Base-by-base conservation (phyloP, 768 basidiomycete species). In the Tephrocybe sp. region DNA sequence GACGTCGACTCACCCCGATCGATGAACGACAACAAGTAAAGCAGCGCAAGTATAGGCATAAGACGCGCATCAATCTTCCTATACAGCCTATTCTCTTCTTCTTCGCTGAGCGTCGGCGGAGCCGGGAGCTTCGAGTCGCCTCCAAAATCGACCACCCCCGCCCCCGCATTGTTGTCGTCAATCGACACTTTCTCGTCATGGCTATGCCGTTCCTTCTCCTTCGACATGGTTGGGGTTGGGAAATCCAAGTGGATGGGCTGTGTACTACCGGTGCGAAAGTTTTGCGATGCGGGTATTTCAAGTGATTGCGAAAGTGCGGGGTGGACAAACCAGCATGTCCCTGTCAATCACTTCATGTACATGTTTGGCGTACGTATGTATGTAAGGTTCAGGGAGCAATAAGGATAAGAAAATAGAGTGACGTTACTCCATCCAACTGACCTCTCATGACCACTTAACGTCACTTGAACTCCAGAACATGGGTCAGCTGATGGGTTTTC, bases 1-100 rank as follows among this genome's bases (percentile, higher is more conserved):
- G 4, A 2, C 41, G 37, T 21, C 5, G 27, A 58, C 70, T 21
- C 42, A 75, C 81, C 80, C 71, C 84, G 68, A 59, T 87, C 85
- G 61, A 85, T 66, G 63, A 84, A 85, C 3, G 79, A 79, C 22
- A 84, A 60, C 37, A 87, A 65, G 57, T 84, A 85, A 71, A 86
- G 78, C 38, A 82, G 50, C 2, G 75, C 66, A 19, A 86, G 63
- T 18, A 82, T 81, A 0, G 82, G 80, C 73, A 83, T 75, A 34
- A 84, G 65, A 42, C 79, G 68, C 5, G 72, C 29, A 53, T 86
- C 84, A 19, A 85, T 69, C 64, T 82, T 85, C 47, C 76, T 63
- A 69, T 81, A 81, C 43, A 86, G 62, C 40, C 61, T 73, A 49
- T 64, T 72, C 66, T 85, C 80, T 49, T 82, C 62, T 42, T 73